Evolutionary conservation across 768 basidiomycete species (phyloP).

Genomic region (Phanerodontia chrysosporium): DNA sequence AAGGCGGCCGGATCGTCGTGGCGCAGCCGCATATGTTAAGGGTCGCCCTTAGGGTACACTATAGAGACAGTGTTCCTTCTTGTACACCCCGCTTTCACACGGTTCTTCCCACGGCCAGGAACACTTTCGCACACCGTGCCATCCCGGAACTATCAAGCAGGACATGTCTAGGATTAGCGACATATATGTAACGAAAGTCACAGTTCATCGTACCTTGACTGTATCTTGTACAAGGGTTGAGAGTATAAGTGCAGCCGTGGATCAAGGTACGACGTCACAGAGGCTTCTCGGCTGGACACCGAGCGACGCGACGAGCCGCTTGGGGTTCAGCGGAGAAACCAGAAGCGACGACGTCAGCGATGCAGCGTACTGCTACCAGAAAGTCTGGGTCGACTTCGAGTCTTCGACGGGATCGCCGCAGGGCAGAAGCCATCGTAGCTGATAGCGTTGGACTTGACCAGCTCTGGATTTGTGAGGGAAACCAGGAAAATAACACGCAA

Average conservation of each 20-base stretch:
- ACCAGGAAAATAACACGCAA: too few species aligned
- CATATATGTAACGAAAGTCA: background rate
- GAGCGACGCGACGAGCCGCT: background rate
- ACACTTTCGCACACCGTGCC: background rate
- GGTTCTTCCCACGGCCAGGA: background rate
- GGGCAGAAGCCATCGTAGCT: background rate
- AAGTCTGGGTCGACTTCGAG: background rate
- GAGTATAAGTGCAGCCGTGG: too few species aligned
- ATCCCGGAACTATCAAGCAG: background rate
- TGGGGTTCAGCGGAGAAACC: background rate
- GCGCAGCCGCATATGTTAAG: background rate
- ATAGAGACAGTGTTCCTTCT: background rate
- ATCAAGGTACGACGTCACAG: background rate
- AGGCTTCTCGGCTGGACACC: slow-evolving; percentile 3
- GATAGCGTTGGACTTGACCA: background rate
- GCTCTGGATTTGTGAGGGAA: too few species aligned
- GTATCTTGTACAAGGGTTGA: too few species aligned
- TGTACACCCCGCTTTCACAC: background rate
- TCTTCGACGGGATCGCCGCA: background rate
- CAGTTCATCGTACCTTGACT: background rate
- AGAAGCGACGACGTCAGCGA: background rate
- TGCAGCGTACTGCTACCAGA: background rate
- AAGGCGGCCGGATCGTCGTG: background rate
- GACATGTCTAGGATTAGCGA: background rate
- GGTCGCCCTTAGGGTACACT: background rate